Evolutionary conservation across 108 stramenopile genomes (phyloP).

Genomic region (Cyclotella cryptica): DNA sequence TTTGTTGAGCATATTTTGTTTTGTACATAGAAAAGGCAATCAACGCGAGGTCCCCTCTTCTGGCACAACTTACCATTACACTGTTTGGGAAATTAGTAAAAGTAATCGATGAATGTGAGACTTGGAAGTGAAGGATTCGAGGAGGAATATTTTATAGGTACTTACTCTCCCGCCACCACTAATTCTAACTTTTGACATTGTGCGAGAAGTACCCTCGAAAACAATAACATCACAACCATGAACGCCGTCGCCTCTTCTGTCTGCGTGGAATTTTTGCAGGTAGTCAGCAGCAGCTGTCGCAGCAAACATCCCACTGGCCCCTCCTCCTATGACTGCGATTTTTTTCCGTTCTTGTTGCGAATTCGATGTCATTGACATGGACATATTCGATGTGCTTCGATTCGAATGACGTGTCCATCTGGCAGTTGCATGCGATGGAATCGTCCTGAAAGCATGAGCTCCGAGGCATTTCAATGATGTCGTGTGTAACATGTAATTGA

Average conservation of each 20-base stretch:
- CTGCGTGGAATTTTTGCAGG: background rate
- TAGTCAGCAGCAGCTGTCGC: slow-evolving; percentile 62
- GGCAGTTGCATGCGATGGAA: too few species aligned
- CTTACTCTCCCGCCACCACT: slow-evolving; percentile 87
- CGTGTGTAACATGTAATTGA: too few species aligned
- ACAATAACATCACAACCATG: slow-evolving; percentile 66
- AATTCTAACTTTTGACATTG: slow-evolving; percentile 91
- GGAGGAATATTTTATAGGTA: too few species aligned
- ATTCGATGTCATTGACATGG: too few species aligned
- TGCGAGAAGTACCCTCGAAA: slow-evolving; percentile 81
- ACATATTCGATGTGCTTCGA: too few species aligned
- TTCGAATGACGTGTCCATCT: too few species aligned
- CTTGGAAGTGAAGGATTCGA: background rate
- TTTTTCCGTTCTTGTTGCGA: slow-evolving; percentile 11
- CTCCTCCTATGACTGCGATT: slow-evolving; percentile 67
- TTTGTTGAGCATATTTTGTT: background rate
- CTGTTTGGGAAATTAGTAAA: background rate
- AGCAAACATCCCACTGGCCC: slow-evolving; percentile 69
- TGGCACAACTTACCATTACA: slow-evolving; percentile 14
- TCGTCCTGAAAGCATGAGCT: too few species aligned
- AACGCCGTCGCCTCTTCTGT: background rate
- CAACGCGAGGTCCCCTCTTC: background rate
- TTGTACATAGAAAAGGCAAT: background rate
- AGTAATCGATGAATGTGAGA: background rate
- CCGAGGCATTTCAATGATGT: too few species aligned